phyloP scores from a whole-genome alignment of 352 stramenopile species.

The Pythium phragmitis region DNA sequence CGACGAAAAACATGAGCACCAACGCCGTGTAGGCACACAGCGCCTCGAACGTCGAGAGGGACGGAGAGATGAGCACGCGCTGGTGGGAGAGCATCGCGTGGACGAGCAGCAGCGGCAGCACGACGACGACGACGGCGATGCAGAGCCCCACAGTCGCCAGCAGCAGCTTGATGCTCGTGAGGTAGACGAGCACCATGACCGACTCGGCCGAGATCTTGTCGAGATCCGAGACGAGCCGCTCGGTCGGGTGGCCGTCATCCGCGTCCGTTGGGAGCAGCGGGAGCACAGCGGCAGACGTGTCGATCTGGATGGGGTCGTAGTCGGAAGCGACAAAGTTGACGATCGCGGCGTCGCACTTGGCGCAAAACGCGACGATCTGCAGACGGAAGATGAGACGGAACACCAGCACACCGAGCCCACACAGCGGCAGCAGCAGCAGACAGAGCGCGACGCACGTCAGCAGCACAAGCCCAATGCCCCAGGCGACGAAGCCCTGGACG shows the following conservation, averaged over 20 bases:
- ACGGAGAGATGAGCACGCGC: neutral
- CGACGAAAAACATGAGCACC: slow-evolving; percentile 17
- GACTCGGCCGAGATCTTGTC: slow-evolving; percentile 12
- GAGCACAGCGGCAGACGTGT: neutral
- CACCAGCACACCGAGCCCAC: slow-evolving; percentile 23
- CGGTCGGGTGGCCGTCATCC: slow-evolving; percentile 1
- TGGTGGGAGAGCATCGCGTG: neutral
- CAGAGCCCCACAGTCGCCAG: slow-evolving; percentile 16
- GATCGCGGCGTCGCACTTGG: slow-evolving; percentile 23
- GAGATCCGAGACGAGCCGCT: slow-evolving; percentile 18
- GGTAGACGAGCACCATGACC: slow-evolving; percentile 26
- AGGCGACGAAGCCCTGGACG: slow-evolving; percentile 18
- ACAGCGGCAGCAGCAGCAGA: slow-evolving; percentile 21
- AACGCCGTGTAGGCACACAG: slow-evolving; percentile 9
- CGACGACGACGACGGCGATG: slow-evolving; percentile 2
- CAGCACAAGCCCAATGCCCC: slow-evolving; percentile 9
- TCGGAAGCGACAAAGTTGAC: slow-evolving; percentile 23
- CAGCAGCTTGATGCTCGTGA: slow-evolving; percentile 28
- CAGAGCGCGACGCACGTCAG: slow-evolving; percentile 11
- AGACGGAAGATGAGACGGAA: slow-evolving; percentile 26
- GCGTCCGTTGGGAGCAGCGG: neutral
- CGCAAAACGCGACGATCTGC: slow-evolving; percentile 16
- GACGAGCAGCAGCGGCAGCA: slow-evolving; percentile 6
- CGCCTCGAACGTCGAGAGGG: slow-evolving; percentile 3
- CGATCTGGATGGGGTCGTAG: slow-evolving; percentile 14